Percentiles rank a stretch among this genome's conserved stretches.
Evolutionary conservation across 805 yeast species (phyloP).

Genomic region (Yarrowia sp.): DNA sequence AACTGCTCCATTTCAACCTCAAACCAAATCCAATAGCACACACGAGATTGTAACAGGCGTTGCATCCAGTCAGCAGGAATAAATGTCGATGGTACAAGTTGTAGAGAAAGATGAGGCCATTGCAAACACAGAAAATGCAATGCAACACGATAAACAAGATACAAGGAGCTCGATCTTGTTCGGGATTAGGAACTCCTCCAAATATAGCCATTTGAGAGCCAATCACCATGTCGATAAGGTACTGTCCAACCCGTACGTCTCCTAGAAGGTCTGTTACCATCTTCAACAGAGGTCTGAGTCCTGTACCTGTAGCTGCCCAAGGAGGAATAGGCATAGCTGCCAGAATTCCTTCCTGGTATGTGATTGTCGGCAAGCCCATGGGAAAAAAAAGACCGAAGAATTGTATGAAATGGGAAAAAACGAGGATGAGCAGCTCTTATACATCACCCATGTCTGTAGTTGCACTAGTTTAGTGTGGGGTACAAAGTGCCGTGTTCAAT

Average conservation of each 20-base stretch:
- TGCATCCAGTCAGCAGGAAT: background rate
- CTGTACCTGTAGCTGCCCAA: slow-evolving; percentile 6
- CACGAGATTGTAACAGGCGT: background rate
- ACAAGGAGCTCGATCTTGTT: slow-evolving; percentile 57
- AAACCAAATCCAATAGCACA: slow-evolving; percentile 57
- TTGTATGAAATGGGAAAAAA: no score
- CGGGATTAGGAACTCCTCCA: slow-evolving; percentile 58
- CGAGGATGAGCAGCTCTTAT: no score
- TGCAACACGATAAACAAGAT: slow-evolving; percentile 57
- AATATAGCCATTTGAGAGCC: slow-evolving; percentile 39
- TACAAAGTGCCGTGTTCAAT: no score
- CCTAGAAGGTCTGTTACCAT: background rate
- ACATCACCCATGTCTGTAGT: no score
- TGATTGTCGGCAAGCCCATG: background rate
- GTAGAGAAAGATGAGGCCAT: slow-evolving; percentile 46
- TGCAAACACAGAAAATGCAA: slow-evolving; percentile 47
- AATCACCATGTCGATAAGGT: slow-evolving; percentile 9
- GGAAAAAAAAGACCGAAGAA: no score
- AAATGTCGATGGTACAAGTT: slow-evolving; percentile 48
- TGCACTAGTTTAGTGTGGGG: no score
- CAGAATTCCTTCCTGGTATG: background rate
- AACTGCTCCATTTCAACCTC: slow-evolving; percentile 58
- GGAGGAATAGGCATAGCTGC: background rate
- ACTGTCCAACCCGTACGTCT: background rate
- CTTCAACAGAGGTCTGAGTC: background rate